Base-by-base conservation (phyloP, 345 rosid species). In the Cardamine occulta region DNA sequence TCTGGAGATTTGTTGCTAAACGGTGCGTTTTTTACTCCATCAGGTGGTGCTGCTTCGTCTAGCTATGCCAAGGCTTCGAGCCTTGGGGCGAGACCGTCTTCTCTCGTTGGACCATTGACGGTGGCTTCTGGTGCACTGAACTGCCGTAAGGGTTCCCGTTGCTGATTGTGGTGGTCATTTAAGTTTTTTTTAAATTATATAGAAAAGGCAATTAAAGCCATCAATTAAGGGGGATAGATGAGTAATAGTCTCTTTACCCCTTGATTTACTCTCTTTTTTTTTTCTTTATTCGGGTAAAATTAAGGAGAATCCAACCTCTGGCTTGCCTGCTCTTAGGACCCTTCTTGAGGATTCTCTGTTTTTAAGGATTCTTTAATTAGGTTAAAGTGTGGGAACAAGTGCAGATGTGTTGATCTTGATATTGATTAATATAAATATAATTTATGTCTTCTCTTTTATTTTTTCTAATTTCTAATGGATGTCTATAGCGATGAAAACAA, bases 61-160 rank as follows among this genome's bases (percentile, higher is more conserved):
- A 79, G 85, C 63, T 87, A 87, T 60, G 86, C 88, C 5, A 87
- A 70, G 75, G 91, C 91, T 0, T 85, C 88, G 12, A 87, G 91
- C 47, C 80, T 87, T 51, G 83, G 87, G 0, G 91, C 91, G 1
- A 59, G 79, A 64, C 79, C 91, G 2, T 87, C 91, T 40, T 79
- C 87, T 2, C 74, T 85, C 0, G 81, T 87, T 29, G 77, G 84
- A 58, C 75, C 91, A 5, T 61, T 87, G 49, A 87, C 91, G 3
- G 74, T 77, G 6, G 81, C 71, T 28, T 84, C 91, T 4, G 91
- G 91, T 68, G 19, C 88, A 37, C 80, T 85, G 3, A 66, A 17
- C n/a, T 87, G 91, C 87, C 81, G 76, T 82, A 83, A 84, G 72
- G 86, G 87, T 11, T 47, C 74, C 7, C 83, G 77, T 69, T 86